phyloP scores from a whole-genome alignment of 176 grass and related monocot species.

The Saccharum officinarum region DNA sequence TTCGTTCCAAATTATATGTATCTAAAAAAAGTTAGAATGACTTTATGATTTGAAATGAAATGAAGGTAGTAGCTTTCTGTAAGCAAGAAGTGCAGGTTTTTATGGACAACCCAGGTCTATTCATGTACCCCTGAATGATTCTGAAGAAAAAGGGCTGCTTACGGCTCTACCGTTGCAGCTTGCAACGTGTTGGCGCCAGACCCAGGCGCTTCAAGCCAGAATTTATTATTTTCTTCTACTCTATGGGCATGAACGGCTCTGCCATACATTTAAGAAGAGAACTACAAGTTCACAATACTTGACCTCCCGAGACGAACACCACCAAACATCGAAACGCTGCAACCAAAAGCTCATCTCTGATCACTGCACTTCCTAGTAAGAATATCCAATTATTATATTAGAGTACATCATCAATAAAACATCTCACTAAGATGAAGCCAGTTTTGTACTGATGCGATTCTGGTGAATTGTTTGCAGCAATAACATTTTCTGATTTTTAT shows the following conservation, averaged over 20 bases:
- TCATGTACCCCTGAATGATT: background rate
- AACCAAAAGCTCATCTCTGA: background rate
- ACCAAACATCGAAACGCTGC: background rate
- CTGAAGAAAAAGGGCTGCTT: background rate
- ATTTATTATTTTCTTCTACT: background rate
- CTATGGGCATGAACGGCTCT: background rate
- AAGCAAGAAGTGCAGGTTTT: background rate
- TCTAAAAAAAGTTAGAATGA: no score
- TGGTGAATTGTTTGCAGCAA: background rate
- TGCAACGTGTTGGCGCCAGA: background rate
- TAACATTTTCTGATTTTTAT: background rate
- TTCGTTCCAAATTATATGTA: no score
- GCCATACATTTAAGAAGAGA: background rate
- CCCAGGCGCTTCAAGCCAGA: background rate
- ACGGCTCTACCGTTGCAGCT: background rate
- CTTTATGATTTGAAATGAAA: no score
- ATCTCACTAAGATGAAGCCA: background rate
- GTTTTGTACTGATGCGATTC: background rate
- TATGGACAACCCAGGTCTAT: background rate
- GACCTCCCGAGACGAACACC: background rate
- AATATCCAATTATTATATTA: background rate
- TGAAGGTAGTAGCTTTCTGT: no score
- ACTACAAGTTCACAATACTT: background rate
- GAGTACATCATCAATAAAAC: background rate
- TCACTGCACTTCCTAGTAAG: background rate